Base-by-base conservation (phyloP, 1,284 basidiomycete species). In the Schizophyllum commune region DNA sequence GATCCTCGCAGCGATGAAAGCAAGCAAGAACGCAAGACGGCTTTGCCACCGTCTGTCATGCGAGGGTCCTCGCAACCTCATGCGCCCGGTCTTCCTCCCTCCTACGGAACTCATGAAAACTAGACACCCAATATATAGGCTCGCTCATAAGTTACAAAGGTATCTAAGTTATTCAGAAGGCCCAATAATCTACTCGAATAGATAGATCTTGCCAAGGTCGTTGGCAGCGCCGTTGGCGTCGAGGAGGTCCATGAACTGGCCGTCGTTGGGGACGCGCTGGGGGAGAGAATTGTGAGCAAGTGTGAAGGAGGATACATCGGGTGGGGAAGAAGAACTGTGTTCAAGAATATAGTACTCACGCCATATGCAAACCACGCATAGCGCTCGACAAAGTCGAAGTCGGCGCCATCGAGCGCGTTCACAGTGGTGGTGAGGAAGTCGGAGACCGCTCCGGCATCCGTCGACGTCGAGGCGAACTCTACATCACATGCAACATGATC, bases 391-490 rank as follows among this genome's bases (percentile, higher is more conserved):
- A 74, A 80, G 54, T 76, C 74, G 56, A 78, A 65, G 17, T 47
- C 39, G 9, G 39, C 39, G 0, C 68, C 66, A 58, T 80, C 79
- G 64, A 80, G 67, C 55, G 74, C 76, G n/a, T 70, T 70, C 5
- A 70, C 73, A 1, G 77, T 77, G 51, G 73, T 67, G 61, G 79
- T 79, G 63, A 80, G 65, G 60, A 79, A 79, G 57, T 73, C 68
- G 33, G 69, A 65, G 8, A 79, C 77, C 34, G 73, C 77, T 75
- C 71, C 72, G 53, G 70, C 69, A 66, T 79, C 75, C 3, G 70
- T 61, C 17, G 75, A 75, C 4, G 75, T 78, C 55, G 77, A 76
- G 3, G 81, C 84, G 67, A 75, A 83, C 71, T 89, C 88, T 5
- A 86, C 87, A 47, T 47, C 4, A 13, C 2, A 4, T 2, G 9